Base-by-base conservation (phyloP, 1,284 basidiomycete genomes). In the Tilletiaria anomala region DNA sequence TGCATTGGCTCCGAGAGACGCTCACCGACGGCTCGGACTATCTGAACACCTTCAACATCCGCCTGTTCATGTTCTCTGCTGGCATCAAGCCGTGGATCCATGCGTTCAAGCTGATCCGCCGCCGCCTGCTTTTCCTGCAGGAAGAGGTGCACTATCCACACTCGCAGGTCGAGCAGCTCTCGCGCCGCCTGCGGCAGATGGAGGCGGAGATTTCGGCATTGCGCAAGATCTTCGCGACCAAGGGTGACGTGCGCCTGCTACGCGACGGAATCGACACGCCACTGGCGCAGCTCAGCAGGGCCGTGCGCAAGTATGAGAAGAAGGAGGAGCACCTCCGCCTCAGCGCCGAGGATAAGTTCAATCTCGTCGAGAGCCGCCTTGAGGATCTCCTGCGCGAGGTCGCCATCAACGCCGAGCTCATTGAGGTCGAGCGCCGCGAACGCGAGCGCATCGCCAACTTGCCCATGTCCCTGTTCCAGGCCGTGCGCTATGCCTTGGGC, bases 21-120 rank as follows among this genome's bases (percentile, higher is more conserved):
- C 53, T 68, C 20, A 58, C 53, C 32, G 67, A 69, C 39, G 58
- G 58, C 20, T 45, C 50, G 35, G 45, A 53, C 20, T 61, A 58
- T 29, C 50, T 61, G 47, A 70, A 68, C 44, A 50, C 47, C 8
- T 63, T 59, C 46, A 55, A 64, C 48, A 61, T 69, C 26, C 53
- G 61, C 5, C 48, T 70, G 18, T 70, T 69, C 40, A 55, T 51
- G 23, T 42, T 69, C 31, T 66, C 68, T 14, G 61, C 64, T 3
- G 59, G 61, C 12, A 56, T 70, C 43, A 68, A 67, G 46, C 68
- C 68, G 2, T 56, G 57, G 48, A 47, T 53, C 18, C 61, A 56
- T 42, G 50, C 46, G 31, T 45, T 50, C 32, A 36, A 22, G 16
- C 48, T 55, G n/a, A 23, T 58, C 12, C 43, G 47, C 12, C 47